Conservation (phyloP, 2,329 filamentous ascomycete genomes). For the Calonectria pseudoturangicola region DNA sequence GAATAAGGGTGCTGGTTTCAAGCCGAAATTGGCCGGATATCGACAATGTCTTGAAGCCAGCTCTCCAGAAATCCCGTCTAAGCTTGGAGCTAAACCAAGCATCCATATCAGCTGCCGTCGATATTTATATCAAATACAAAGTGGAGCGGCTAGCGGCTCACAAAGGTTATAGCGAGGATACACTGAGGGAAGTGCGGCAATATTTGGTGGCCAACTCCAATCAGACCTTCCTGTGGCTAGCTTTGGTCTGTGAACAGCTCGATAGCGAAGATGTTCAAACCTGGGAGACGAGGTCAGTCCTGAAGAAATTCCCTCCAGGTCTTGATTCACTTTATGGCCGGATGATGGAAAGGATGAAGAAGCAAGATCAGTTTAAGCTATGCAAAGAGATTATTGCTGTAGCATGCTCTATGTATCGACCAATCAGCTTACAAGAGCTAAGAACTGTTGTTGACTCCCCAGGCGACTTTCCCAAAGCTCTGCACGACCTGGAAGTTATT, state of each 20-base stretch:
- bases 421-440: neutral
- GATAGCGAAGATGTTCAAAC: constrained; percentile 23
- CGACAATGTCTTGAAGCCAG: constrained; percentile 42
- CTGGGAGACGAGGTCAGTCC: constrained; percentile 38
- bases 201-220: constrained; percentile 59
- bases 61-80: constrained; percentile 52
- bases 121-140: constrained; percentile 61
- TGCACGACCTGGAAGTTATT: neutral
- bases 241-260: constrained; percentile 47
- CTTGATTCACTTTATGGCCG: constrained; percentile 61
- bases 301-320: constrained; percentile 56
- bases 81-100: constrained; percentile 62
- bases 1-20: neutral
- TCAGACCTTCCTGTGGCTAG: constrained; percentile 58
- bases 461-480: neutral
- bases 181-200: constrained; percentile 19
- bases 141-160: constrained; percentile 53
- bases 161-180: constrained; percentile 41
- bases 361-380: neutral
- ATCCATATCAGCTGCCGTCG: constrained; percentile 60
- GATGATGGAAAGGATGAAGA: constrained; percentile 57
- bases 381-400: neutral
- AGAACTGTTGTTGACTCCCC: neutral
- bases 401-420: neutral
- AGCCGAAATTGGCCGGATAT: constrained; percentile 17